Percentiles rank a stretch among this genome's conserved stretches.
phyloP scores from a whole-genome alignment of 2,329 filamentous ascomycete genomes.

The Fusarium sublunatum region DNA sequence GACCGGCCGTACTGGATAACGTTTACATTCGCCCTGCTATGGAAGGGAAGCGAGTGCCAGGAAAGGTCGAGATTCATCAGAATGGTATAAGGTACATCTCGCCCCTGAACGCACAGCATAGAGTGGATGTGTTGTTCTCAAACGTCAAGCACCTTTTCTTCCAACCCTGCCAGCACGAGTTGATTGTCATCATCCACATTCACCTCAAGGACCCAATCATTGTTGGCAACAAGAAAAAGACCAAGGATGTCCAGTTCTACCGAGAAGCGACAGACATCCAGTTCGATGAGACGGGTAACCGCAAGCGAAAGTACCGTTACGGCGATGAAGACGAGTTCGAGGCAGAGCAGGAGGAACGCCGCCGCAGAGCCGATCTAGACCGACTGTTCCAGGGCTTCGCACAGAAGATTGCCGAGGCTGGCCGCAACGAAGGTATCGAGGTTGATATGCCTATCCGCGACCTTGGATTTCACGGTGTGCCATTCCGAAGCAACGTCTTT shows the following conservation, averaged over 20 bases:
- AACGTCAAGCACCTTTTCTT: slow-evolving; percentile 99
- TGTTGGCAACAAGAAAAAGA: slow-evolving; percentile 97
- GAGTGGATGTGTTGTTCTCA: slow-evolving; percentile 94
- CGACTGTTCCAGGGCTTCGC: slow-evolving; percentile 96
- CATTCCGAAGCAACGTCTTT: slow-evolving; percentile 93
- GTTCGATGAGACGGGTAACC: slow-evolving; percentile 97
- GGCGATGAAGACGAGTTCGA: slow-evolving; percentile 99
- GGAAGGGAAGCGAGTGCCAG: slow-evolving; percentile 96
- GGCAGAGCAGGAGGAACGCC: slow-evolving; percentile 95
- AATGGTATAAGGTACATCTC: slow-evolving; percentile 98
- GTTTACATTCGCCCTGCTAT: slow-evolving; percentile 95
- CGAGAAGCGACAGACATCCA: slow-evolving; percentile 98
- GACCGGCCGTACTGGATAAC: slow-evolving; percentile 89
- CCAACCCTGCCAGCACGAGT: slow-evolving; percentile 93
- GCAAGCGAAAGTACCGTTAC: slow-evolving; percentile 96
- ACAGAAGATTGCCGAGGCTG: slow-evolving; percentile 96
- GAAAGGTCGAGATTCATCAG: slow-evolving; percentile 96
- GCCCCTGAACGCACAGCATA: slow-evolving; percentile 80
- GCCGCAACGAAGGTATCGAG: slow-evolving; percentile 87
- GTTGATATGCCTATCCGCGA: slow-evolving; percentile 98
- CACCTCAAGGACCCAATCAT: slow-evolving; percentile 98
- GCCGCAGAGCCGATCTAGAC: slow-evolving; percentile 90
- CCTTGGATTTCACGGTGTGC: slow-evolving; percentile 95
- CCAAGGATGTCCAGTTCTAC: slow-evolving; percentile 98
- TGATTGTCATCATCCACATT: slow-evolving; percentile 98